These are phyloP conservation scores for Casuarina cunninghamiana DNA, from an alignment of 306 rosid genomes.

Conservation along the genomic window DNA sequence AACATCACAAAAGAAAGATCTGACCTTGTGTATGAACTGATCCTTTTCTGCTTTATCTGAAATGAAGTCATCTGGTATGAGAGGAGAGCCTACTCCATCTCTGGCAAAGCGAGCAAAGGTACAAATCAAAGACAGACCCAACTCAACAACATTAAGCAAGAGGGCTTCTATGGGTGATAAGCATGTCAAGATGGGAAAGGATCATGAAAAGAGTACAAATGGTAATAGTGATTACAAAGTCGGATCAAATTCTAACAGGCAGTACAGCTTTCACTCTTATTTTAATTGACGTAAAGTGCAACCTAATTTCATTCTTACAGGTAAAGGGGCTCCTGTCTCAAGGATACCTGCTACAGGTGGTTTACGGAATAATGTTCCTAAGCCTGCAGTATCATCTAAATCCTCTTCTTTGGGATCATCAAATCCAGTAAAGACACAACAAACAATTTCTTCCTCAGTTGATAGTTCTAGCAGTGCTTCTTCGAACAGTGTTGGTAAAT, in stretches of 20 bases:
- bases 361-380: slow-evolving; percentile 42
- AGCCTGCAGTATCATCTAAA: slow-evolving; percentile 38
- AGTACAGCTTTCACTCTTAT: not conserved
- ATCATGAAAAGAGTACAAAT: slow-evolving; percentile 42
- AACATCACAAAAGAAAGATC: slow-evolving; percentile 14
- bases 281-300: slow-evolving; percentile 20
- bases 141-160: slow-evolving; percentile 53
- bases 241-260: slow-evolving; percentile 12
- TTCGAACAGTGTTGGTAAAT: slow-evolving; percentile 45
- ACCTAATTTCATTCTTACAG: slow-evolving; percentile 44
- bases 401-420: slow-evolving; percentile 42
- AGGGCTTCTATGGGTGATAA: slow-evolving; percentile 62
- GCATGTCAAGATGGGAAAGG: slow-evolving; percentile 46
- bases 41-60: slow-evolving; percentile 22
- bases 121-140: slow-evolving; percentile 48
- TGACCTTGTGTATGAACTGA: slow-evolving; percentile 14
- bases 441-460: slow-evolving; percentile 39
- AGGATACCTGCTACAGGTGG: slow-evolving; percentile 44
- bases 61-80: slow-evolving; percentile 45
- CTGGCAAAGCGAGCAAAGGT: slow-evolving; percentile 56
- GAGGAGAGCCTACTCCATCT: slow-evolving; percentile 44
- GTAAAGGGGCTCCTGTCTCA: slow-evolving; percentile 44
- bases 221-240: slow-evolving; percentile 50
- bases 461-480: slow-evolving; percentile 36
- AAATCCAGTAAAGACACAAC: slow-evolving; percentile 45